Base-by-base conservation (phyloP, 495 filamentous ascomycete genomes). In the Aspergillus heteromorphus region DNA sequence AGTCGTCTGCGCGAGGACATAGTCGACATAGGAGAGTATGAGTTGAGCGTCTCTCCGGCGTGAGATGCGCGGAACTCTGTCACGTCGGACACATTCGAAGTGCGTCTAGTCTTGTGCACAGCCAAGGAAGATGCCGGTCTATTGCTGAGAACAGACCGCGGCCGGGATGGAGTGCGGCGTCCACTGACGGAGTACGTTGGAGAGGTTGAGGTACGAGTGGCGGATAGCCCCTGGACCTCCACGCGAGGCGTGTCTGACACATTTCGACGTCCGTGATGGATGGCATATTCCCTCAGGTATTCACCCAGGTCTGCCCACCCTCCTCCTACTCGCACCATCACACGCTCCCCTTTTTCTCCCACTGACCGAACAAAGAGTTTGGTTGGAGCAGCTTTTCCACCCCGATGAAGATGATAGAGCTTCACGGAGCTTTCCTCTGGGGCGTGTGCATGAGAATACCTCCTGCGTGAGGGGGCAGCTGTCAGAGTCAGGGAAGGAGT, bases 311-410 rank as follows among this genome's bases (percentile, higher is more conserved):
- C 93, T 13, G 91, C 88, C 93, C 93, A 98, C 31, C 93, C 93
- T 54, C 93, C 93, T 14, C 93, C 93, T 18, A 97, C 90, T 51
- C 93, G 87, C 8, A 97, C 95, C 91, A 98, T 97, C 41, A 97
- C 91, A 23, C 93, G 83, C 67, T 96, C 90, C n/a, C 87, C 86
- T 25, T 83, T 77, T 66, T 95, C 89, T 31, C 93, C 93, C 1
- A 98, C 91, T 13, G 90, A 83, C 0, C 93, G 87, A 21, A 97
- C 90, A 64, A 92, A 93, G 1, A 98, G 80, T 67, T 96, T 97
- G 57, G 93, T 91, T 0, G 93, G 93, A 21, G 86, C 79, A 54
- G 91, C 83, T 41, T 88, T 88, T 6, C 86, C 88, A 38, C 83
- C 79, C 30, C 91, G 86, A n/a, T 89, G 87, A 19, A 98, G 81